Base-by-base conservation (phyloP, 1,284 basidiomycete genomes). In the Malassezia sp. region DNA sequence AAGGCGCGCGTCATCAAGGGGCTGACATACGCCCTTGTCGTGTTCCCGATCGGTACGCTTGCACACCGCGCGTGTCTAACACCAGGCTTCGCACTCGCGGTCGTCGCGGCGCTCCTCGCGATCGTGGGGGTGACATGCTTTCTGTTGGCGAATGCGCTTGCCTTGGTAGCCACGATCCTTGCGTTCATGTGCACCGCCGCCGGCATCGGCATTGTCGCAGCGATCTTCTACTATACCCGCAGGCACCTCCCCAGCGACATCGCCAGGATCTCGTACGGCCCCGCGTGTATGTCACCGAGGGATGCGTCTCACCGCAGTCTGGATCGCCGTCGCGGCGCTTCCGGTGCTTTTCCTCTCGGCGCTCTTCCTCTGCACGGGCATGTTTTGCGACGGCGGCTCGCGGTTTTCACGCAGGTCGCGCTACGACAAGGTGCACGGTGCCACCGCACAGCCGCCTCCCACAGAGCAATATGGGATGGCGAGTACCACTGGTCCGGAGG, bases 161-260 rank as follows among this genome's bases (percentile, higher is more conserved):
- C 20, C 12, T 26, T 18, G 7, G 10, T 50, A 3, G 42, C 30
- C 15, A 22, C 17, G 15, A 12, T 42, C 18, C 11, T 36, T 1
- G 38, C 42, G 3, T 23, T 23, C 24, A 10, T 44, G 5, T 37
- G 41, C 18, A 26, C 42, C 2, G 36, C 34, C 8, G 21, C 31
- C 11, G 48, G 26, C 7, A 45, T 50, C 38, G 48, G 29, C 7
- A 40, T 50, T 12, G 23, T 50, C 14, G 36, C 45, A 23, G 42
- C 20, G 17, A 9, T 41, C n/a, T n/a, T n/a, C 2, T 50, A 40
- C 28, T 40, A 35, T 33, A 20, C 9, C 12, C 11, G 32, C 7
- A 29, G 37, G 37, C 15, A 32, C 12, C 21, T 40, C 22, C 21
- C 39, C 9, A 9, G 15, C 18, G 17, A 21, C 26, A 27, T 15